Base-by-base conservation (phyloP, 2,329 filamentous ascomycete genomes). In the Lachnum nothofagi region DNA sequence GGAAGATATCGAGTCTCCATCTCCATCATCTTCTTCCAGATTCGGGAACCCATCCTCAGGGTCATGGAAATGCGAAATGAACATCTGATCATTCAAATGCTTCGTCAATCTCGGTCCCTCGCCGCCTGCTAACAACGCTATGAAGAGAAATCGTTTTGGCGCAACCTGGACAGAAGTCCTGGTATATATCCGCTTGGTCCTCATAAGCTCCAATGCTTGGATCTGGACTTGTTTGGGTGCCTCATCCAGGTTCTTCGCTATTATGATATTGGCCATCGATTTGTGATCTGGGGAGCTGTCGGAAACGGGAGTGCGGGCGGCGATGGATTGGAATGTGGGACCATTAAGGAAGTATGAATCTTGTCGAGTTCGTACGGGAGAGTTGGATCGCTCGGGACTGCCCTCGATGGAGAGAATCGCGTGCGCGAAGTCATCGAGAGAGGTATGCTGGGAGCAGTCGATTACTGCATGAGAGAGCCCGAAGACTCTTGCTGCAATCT, bases 51-150 rank as follows among this genome's bases (percentile, higher is more conserved):
- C 88, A 63, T 91, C 82, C 1, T 76, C 72, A 3, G 78, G 74
- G 49, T 84, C 78, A 61, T 97, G 90, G 70, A 83, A 88, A 66
- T 97, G 91, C 0, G 88, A 91, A 49, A 97, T 83, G 64, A 90
- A 88, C 57, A 97, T 85, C 55, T 87, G 81, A 51, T 97, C 89
- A 60, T 90, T 94, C 67, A 85, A 64, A 58, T 88, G 77, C 25
- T 67, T 68, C 19, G 72, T 76, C 42, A 84, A 72, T 42, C 70
- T 71, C 3, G 74, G 71, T 37, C 70, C 62, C 31, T 76, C 73
- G 2, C 73, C 72, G 34, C 68, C 74, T 17, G 68, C 72, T 1
- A 90, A 70, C n/a, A 95, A 71, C 1, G 88, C 85, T 24, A 95
- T 72, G 55, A 96, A 83, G 22, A 96, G 71, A 63, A 96, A 95